Percentiles rank a stretch among this genome's conserved stretches.
Evolutionary conservation across 2,329 filamentous ascomycete species (phyloP).

Genomic region (Myriosclerotinia scirpicola): DNA sequence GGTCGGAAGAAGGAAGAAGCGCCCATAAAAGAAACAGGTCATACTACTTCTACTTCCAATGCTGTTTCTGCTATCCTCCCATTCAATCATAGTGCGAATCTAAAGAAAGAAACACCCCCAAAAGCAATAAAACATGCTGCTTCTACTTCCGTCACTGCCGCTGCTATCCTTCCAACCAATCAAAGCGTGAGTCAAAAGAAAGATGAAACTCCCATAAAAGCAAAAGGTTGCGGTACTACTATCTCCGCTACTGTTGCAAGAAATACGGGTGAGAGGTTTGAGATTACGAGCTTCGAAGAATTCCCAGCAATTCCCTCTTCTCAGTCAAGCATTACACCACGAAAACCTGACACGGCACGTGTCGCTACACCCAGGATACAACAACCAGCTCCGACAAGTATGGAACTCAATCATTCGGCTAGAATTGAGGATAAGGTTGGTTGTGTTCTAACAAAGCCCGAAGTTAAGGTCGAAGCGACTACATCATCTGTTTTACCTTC

Average conservation of each 20-base stretch:
- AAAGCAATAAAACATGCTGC: too few relatives aligned
- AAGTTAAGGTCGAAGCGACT: neutral
- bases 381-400: neutral
- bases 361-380: neutral
- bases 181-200: neutral
- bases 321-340: neutral
- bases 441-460: neutral
- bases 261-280: neutral
- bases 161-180: too few relatives aligned
- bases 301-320: constrained; percentile 1
- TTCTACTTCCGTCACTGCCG: too few relatives aligned
- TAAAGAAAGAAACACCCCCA: too few relatives aligned
- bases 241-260: too few relatives aligned
- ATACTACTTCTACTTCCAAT: too few relatives aligned
- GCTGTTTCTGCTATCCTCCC: neutral
- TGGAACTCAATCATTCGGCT: neutral
- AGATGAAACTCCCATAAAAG: neutral
- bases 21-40: too few relatives aligned
- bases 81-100: too few relatives aligned
- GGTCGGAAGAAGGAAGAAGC: too few relatives aligned
- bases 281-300: neutral
- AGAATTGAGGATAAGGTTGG: too few relatives aligned
- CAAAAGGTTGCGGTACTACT: neutral
- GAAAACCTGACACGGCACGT: too few relatives aligned
- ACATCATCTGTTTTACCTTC: neutral